A percentile compares a stretch with the other conserved stretches of the same genome.
These are phyloP conservation scores for Zygosaccharomyces sapae DNA, from an alignment of 1,139 yeast species.

Conservation along the genomic window DNA sequence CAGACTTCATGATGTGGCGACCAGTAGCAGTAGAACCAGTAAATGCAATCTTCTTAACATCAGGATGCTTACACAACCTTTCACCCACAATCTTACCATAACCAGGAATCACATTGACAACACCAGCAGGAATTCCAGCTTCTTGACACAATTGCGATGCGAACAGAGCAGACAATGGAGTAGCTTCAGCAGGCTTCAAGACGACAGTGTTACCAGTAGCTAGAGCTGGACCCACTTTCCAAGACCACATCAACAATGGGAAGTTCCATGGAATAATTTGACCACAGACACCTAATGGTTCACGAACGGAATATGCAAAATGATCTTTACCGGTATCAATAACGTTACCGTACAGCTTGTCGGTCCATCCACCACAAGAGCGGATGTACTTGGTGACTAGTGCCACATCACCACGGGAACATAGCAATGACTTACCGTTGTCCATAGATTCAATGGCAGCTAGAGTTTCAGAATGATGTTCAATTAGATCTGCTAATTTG, in stretches of 20 bases:
- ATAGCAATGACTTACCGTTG: slow-evolving; percentile 64
- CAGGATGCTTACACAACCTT: slow-evolving; percentile 55
- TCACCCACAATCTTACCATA: slow-evolving; percentile 62
- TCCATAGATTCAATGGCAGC: slow-evolving; percentile 70
- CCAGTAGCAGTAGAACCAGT: slow-evolving; percentile 88
- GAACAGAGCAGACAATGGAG: slow-evolving; percentile 73
- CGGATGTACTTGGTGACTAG: slow-evolving; percentile 55
- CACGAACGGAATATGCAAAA: slow-evolving; percentile 48
- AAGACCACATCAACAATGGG: slow-evolving; percentile 73
- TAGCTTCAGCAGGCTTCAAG: slow-evolving; percentile 76
- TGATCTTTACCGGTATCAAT: slow-evolving; percentile 55
- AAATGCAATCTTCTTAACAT: slow-evolving; percentile 71
- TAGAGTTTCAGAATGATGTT: slow-evolving; percentile 47
- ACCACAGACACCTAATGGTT: slow-evolving; percentile 76
- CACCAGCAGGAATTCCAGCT: slow-evolving; percentile 82
- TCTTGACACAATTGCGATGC: slow-evolving; percentile 57
- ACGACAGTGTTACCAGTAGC: slow-evolving; percentile 81
- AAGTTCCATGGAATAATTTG: slow-evolving; percentile 88
- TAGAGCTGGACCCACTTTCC: slow-evolving; percentile 80
- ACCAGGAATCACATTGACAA: slow-evolving; percentile 68
- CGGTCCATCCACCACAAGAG: slow-evolving; percentile 77
- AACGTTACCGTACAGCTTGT: slow-evolving; percentile 60
- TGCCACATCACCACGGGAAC: slow-evolving; percentile 52
- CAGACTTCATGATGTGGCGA: slow-evolving; percentile 65
- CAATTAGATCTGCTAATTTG: slow-evolving; percentile 60